Evolutionary conservation across 2,329 filamentous ascomycete genomes (phyloP).

Genomic region (Aureobasidium pullulans): DNA sequence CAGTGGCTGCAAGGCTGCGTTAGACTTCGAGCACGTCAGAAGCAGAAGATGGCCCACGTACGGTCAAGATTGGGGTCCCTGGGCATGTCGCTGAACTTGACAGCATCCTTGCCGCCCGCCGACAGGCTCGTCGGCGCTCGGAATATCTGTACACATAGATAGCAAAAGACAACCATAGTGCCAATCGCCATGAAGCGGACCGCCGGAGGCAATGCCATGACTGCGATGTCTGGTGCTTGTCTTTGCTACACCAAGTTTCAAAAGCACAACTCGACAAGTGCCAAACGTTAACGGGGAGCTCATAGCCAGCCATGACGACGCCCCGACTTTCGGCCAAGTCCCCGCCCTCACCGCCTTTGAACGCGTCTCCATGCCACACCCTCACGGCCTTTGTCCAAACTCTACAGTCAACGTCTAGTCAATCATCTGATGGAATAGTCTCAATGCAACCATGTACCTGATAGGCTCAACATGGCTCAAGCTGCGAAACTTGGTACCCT

Average conservation of each 20-base stretch:
- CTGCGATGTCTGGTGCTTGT: conserved; percentile 19
- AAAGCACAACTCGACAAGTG: not conserved
- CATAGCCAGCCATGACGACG: conserved; percentile 2
- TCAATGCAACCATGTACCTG: not conserved
- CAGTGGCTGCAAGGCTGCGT: conserved; percentile 53
- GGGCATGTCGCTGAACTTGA: conserved; percentile 54
- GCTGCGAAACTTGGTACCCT: conserved; percentile 57
- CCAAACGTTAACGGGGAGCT: not conserved
- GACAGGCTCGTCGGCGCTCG: conserved; percentile 44
- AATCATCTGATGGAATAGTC: not conserved
- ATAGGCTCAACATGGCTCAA: conserved; percentile 57
- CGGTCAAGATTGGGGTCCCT: conserved; percentile 82
- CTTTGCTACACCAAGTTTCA: not conserved
- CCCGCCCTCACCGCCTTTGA: conserved; percentile 9
- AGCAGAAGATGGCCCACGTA: conserved; percentile 40
- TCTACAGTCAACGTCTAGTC: not conserved
- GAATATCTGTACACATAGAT: conserved; percentile 71
- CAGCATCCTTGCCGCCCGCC: conserved; percentile 19
- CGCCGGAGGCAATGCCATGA: conserved; percentile 78
- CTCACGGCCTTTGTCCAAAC: not conserved
- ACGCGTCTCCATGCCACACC: not conserved
- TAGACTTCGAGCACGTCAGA: conserved; percentile 9
- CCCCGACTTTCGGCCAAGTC: not conserved
- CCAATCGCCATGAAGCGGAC: conserved; percentile 70
- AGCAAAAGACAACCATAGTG: conserved; percentile 66